Evolutionary conservation across 768 basidiomycete genomes (phyloP), one percentile per base, ranked within the genome.

Genomic region (Trametes maxima): DNA sequence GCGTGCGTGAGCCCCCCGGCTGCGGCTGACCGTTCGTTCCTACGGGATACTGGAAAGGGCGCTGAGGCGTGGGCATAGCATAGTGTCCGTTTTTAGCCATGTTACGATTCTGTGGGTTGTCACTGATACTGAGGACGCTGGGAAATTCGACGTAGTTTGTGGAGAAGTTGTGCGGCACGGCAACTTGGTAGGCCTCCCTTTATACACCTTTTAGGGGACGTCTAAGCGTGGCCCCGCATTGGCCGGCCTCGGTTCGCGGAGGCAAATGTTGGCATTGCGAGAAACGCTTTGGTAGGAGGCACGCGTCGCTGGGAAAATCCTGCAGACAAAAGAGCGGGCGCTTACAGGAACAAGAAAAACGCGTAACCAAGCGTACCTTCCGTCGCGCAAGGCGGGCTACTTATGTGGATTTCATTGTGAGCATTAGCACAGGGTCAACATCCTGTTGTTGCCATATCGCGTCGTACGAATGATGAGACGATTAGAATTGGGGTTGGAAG

Each of bases 311-410:
- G 28, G 28, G 28, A 33, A 33, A 33, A 33, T 33, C 8, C 28
- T 33, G 28, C 4, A 8, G 28, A 58, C 57, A 58, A 58, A 50
- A 58, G 57, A 33, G 17, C 19, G 40, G 28, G 57, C 57, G 57
- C 48, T 44, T 44, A 5, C 12, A 35, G 42, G 28, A 35, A 51
- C 57, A 58, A 58, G 48, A 12, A 22, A 40, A 5, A 5, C 33
- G 16, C 11, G 54, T 22, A 55, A 21, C 54, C 14, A n/a, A 13
- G 16, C 36, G 17, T 8, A 40, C 35, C n/a, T 12, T n/a, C 13
- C n/a, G 24, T 25, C 56, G 39, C 14, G 25, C 47, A 33, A 49
- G 33, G 47, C 47, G 14, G 14, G 25, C 25, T 33, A 33, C 28
- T 42, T n/a, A 42, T 13, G 12, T 14, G 14, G n/a, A 2, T 42